Percentiles rank a stretch among this genome's conserved stretches.
These are phyloP conservation scores for Aurifilum marmelostoma DNA, from an alignment of 2,329 filamentous ascomycete species.

Conservation along the genomic window DNA sequence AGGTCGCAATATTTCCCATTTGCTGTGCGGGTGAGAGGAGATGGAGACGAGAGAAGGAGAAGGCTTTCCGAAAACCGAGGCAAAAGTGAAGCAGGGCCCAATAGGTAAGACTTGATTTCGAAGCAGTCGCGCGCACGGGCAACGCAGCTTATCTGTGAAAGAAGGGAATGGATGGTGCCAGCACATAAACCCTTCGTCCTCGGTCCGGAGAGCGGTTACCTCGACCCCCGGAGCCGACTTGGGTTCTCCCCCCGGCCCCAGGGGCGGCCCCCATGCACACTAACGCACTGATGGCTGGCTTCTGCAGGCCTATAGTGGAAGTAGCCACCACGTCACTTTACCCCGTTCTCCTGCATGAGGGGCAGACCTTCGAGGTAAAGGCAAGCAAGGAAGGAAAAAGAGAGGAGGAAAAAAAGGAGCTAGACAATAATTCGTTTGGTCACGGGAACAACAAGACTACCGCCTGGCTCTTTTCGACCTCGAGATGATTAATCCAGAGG, in stretches of 20 bases:
- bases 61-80: not conserved
- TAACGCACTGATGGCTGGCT: not conserved
- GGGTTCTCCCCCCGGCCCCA: not conserved
- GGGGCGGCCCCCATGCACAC: not conserved
- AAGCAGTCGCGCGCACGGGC: not conserved
- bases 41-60: no score
- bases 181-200: not conserved
- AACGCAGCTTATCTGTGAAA: not conserved
- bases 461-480: not conserved
- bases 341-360: not conserved
- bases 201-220: conserved; percentile 1
- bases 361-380: no score
- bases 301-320: not conserved
- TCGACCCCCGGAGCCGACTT: not conserved
- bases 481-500: not conserved
- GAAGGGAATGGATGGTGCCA: not conserved
- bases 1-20: not conserved
- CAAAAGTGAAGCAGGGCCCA: not conserved
- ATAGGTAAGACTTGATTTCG: not conserved
- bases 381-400: not conserved
- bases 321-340: conserved; percentile 11
- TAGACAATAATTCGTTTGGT: not conserved
- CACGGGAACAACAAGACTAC: not conserved
- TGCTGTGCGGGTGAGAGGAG: not conserved
- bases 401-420: not conserved